These are phyloP conservation scores for Plasmodium cynomolgi DNA, from an alignment of 169 alveolate genomes.

Conservation along the genomic window DNA sequence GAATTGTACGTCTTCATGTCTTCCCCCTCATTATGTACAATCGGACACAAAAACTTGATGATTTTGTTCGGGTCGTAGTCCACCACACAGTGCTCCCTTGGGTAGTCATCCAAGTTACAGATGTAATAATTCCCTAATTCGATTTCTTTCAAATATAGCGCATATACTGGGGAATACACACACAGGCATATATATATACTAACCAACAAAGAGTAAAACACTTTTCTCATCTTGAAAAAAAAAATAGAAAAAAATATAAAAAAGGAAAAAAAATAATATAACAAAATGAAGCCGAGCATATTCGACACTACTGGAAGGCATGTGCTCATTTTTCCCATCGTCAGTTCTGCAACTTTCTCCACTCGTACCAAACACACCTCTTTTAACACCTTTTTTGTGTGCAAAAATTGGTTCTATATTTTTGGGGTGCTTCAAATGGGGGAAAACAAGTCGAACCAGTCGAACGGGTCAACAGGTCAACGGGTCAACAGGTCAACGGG, in stretches of 20 bases:
- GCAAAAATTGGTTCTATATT: background rate
- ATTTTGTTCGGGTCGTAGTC: constrained; percentile 23
- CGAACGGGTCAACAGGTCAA: background rate
- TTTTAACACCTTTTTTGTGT: too few species aligned
- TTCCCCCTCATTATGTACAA: background rate
- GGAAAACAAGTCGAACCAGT: background rate
- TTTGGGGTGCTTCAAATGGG: background rate
- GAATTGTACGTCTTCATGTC: background rate
- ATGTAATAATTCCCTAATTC: constrained; percentile 58
- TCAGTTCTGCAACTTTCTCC: background rate
- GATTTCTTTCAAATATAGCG: constrained; percentile 10
- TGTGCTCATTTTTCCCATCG: background rate
- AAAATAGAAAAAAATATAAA: constrained; percentile 29
- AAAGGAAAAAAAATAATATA: constrained; percentile 25
- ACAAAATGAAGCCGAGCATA: constrained; percentile 10
- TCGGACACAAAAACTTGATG: constrained; percentile 48
- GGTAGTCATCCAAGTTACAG: constrained; percentile 50
- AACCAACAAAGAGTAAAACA: constrained; percentile 14
- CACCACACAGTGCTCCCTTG: constrained; percentile 17
- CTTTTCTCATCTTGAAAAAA: constrained; percentile 56
- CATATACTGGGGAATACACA: background rate
- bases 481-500: background rate
- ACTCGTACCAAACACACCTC: background rate
- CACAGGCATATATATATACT: background rate
- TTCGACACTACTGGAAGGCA: background rate